Conservation (phyloP, 2,329 filamentous ascomycete genomes). For the Magnaporthiopsis incrustans region DNA sequence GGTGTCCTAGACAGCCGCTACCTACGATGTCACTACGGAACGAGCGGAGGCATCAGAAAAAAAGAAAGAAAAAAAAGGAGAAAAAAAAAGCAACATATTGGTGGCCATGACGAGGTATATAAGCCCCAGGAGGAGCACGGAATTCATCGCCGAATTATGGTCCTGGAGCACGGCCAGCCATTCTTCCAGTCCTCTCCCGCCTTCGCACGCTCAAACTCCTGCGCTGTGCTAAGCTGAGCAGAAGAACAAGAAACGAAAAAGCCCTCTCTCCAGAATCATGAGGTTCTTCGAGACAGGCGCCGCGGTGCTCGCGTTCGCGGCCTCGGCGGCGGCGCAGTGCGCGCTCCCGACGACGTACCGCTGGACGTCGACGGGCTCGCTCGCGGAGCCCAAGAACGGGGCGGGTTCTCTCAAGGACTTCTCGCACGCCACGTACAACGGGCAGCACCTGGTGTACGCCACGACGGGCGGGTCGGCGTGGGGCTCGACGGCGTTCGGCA, state of each 20-base stretch:
- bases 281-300: constrained; percentile 8
- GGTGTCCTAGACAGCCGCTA: too few species aligned
- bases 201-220: background rate
- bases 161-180: background rate
- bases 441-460: constrained; percentile 53
- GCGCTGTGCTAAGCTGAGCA: background rate
- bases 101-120: background rate
- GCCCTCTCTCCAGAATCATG: background rate
- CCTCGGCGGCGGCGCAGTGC: constrained; percentile 26
- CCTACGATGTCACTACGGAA: too few species aligned
- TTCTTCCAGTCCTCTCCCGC: background rate
- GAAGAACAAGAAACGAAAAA: too few species aligned
- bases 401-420: constrained; percentile 58
- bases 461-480: constrained; percentile 35
- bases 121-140: background rate
- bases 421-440: constrained; percentile 45
- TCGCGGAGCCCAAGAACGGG: constrained; percentile 44
- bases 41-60: too few species aligned
- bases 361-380: constrained; percentile 43
- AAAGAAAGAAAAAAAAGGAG: too few species aligned
- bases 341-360: constrained; percentile 44
- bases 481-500: constrained; percentile 51
- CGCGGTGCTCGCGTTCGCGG: constrained; percentile 14
- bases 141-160: background rate
- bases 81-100: background rate